Percentiles rank a stretch among this genome's conserved stretches.
These are phyloP conservation scores for Cyclotella kingstonii DNA, from an alignment of 108 stramenopile species.

Conservation along the genomic window DNA sequence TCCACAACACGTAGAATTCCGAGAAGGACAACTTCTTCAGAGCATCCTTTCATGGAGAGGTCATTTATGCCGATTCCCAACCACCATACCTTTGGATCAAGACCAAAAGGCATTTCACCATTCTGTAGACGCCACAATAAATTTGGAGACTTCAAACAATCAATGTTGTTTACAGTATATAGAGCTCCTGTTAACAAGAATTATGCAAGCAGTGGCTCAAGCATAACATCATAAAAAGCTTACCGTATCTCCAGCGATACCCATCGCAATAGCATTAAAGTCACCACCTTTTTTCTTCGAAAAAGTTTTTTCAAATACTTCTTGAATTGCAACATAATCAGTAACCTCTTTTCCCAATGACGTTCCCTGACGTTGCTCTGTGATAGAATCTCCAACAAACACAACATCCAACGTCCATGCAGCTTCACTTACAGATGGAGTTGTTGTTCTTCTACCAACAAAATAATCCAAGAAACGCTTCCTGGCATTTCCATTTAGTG, in stretches of 20 bases:
- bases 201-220: neutral
- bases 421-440: slow-evolving; percentile 5
- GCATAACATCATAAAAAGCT: slow-evolving; percentile 6
- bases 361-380: slow-evolving; percentile 57
- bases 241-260: slow-evolving; percentile 68
- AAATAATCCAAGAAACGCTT: neutral
- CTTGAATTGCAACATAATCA: slow-evolving; percentile 27
- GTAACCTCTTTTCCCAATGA: slow-evolving; percentile 26
- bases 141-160: slow-evolving; percentile 41
- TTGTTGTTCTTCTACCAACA: neutral
- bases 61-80: slow-evolving; percentile 69
- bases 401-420: slow-evolving; percentile 57
- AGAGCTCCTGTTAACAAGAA: too few relatives aligned
- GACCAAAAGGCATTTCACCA: slow-evolving; percentile 60
- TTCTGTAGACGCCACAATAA: slow-evolving; percentile 77
- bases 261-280: slow-evolving; percentile 61
- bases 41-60: slow-evolving; percentile 55
- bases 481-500: neutral
- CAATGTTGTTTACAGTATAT: neutral
- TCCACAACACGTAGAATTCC: slow-evolving; percentile 68
- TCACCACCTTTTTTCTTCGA: slow-evolving; percentile 49
- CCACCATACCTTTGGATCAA: slow-evolving; percentile 50
- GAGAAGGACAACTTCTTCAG: slow-evolving; percentile 64
- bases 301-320: slow-evolving; percentile 53
- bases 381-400: slow-evolving; percentile 70